Evolutionary conservation across 306 rosid genomes (phyloP).

Genomic region (Casuarina equisetifolia): DNA sequence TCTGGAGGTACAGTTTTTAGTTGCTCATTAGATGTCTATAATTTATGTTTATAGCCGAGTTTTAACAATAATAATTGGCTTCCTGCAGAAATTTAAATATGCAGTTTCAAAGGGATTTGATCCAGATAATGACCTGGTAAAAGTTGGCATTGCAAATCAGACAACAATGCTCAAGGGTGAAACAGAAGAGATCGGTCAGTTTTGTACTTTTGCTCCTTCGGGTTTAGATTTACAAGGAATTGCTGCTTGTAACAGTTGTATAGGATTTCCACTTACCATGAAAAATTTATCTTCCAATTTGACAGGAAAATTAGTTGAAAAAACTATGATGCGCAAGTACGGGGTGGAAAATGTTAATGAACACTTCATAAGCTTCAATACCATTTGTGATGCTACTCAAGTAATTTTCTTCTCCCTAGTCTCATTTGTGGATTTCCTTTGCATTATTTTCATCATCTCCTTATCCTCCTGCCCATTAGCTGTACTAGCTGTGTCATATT

Average conservation of each 20-base stretch:
- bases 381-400: slow-evolving; percentile 98
- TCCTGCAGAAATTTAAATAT: slow-evolving; percentile 80
- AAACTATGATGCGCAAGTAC: slow-evolving; percentile 78
- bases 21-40: slow-evolving; percentile 10
- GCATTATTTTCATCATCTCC: neutral
- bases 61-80: slow-evolving; percentile 21
- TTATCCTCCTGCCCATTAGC: neutral
- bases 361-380: slow-evolving; percentile 90
- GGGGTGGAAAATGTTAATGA: slow-evolving; percentile 82
- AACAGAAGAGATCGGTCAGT: slow-evolving; percentile 93
- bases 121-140: slow-evolving; percentile 70
- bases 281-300: neutral
- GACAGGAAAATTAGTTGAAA: slow-evolving; percentile 82
- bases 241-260: slow-evolving; percentile 13
- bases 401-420: slow-evolving; percentile 38
- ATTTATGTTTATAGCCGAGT: slow-evolving; percentile 16
- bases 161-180: slow-evolving; percentile 99
- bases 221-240: slow-evolving; percentile 6
- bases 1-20: slow-evolving; percentile 52
- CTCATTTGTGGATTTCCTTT: neutral
- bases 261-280: slow-evolving; percentile 13
- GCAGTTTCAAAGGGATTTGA: slow-evolving; percentile 84
- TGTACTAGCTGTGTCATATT: too few species aligned
- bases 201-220: slow-evolving; percentile 9
- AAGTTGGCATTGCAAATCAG: slow-evolving; percentile 91